These are phyloP conservation scores for Sarocladium kiliense DNA, from an alignment of 2,329 filamentous ascomycete genomes.

Conservation along the genomic window DNA sequence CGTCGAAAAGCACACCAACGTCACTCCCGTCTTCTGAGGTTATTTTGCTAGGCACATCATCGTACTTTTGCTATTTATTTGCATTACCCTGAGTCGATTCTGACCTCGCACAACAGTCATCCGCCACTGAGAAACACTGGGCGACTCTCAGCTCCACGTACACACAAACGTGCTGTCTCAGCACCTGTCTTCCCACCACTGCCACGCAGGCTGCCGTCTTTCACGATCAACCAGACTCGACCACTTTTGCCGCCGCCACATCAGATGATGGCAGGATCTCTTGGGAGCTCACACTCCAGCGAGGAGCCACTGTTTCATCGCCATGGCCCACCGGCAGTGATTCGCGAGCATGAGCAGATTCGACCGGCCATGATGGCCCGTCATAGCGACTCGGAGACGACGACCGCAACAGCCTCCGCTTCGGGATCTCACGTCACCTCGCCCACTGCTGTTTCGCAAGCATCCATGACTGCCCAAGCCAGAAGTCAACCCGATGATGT, in stretches of 20 bases:
- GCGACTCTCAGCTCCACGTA: not conserved
- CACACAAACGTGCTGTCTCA: slow-evolving; percentile 6
- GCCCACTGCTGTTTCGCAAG: not conserved
- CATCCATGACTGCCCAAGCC: not conserved
- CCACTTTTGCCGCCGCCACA: slow-evolving; percentile 1
- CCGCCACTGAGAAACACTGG: not conserved
- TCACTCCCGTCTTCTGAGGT: not conserved
- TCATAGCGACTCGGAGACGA: slow-evolving; percentile 4
- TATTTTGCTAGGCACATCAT: not conserved
- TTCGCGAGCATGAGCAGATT: not conserved
- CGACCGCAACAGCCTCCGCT: not conserved
- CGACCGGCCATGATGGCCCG: not conserved
- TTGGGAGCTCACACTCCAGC: not conserved
- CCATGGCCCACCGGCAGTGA: not conserved
- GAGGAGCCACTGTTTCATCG: not conserved
- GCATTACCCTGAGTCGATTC: not conserved
- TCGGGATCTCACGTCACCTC: not conserved
- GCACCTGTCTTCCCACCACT: slow-evolving; percentile 5
- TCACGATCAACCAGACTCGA: slow-evolving; percentile 1
- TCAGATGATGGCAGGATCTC: slow-evolving; percentile 1
- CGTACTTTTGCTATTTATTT: not conserved
- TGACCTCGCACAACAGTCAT: not conserved
- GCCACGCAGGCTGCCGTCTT: not conserved
- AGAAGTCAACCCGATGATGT: not conserved
- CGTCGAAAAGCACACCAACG: not conserved